phyloP scores from a whole-genome alignment of 2,329 filamentous ascomycete genomes.

The Epicoccum nigrum region DNA sequence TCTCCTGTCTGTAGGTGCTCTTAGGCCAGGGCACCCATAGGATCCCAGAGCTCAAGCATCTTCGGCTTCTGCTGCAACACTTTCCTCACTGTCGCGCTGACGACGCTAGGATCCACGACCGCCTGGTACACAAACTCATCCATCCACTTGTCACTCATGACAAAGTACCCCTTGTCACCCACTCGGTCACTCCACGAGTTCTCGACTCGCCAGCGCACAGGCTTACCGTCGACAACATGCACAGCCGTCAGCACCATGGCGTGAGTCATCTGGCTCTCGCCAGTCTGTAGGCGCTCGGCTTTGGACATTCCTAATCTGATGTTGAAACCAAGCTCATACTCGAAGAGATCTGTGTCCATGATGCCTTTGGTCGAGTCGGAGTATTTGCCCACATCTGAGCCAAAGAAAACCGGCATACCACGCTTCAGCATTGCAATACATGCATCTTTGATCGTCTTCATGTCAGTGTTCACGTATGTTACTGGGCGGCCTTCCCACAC shows the following conservation, averaged over 20 bases:
- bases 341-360: constrained; percentile 78
- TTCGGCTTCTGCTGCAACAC: constrained; percentile 73
- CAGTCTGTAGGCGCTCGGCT: constrained; percentile 72
- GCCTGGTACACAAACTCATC: constrained; percentile 80
- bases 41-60: constrained; percentile 72
- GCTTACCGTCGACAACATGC: constrained; percentile 71
- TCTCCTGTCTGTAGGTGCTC: neutral
- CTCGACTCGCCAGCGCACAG: constrained; percentile 82
- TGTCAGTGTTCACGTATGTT: constrained; percentile 83
- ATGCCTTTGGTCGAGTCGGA: constrained; percentile 71
- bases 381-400: constrained; percentile 85
- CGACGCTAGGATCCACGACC: constrained; percentile 72
- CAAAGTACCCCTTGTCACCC: constrained; percentile 83
- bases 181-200: constrained; percentile 78
- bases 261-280: constrained; percentile 86
- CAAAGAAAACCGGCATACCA: constrained; percentile 85
- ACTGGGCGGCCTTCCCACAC: constrained; percentile 76
- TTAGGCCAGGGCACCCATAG: constrained; percentile 73
- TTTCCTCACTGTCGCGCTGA: constrained; percentile 68
- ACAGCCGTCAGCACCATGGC: constrained; percentile 91
- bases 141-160: constrained; percentile 78
- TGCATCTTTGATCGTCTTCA: constrained; percentile 72
- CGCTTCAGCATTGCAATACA: constrained; percentile 79
- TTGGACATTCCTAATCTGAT: constrained; percentile 76
- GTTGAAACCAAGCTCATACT: constrained; percentile 86